Percentiles rank a stretch among this genome's conserved stretches.
These are phyloP conservation scores for Trichoderma sp. DNA, from an alignment of 2,329 filamentous ascomycete genomes.

Conservation along the genomic window DNA sequence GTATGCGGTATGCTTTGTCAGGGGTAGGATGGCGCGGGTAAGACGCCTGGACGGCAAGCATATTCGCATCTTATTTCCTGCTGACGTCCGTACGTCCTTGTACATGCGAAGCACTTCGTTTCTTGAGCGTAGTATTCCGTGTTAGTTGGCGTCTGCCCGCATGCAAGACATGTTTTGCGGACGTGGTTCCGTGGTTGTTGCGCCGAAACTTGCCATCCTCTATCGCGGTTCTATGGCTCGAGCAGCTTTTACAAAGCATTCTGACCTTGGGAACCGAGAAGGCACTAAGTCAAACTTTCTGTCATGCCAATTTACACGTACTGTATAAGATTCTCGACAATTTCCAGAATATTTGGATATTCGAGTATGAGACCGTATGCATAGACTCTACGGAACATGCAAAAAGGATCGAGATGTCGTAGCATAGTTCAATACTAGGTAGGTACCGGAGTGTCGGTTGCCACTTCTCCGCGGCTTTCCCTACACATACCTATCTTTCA, in stretches of 20 bases:
- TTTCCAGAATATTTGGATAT: neutral
- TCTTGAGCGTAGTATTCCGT: neutral
- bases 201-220: neutral
- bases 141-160: neutral
- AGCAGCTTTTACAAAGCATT: neutral
- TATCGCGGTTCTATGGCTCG: neutral
- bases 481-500: neutral
- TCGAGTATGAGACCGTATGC: neutral
- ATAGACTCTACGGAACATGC: neutral
- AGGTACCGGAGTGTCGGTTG: neutral
- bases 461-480: neutral
- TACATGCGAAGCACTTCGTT: neutral
- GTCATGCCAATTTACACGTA: neutral
- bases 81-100: neutral
- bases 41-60: neutral
- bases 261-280: neutral
- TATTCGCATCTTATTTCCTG: slow-evolving; percentile 5
- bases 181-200: neutral
- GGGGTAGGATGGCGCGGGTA: neutral
- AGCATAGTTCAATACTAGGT: neutral
- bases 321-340: neutral
- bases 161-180: neutral
- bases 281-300: neutral
- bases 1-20: neutral
- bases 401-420: neutral